Conservation (phyloP, 164 flowering plant species). For the Vitis labrusca region DNA sequence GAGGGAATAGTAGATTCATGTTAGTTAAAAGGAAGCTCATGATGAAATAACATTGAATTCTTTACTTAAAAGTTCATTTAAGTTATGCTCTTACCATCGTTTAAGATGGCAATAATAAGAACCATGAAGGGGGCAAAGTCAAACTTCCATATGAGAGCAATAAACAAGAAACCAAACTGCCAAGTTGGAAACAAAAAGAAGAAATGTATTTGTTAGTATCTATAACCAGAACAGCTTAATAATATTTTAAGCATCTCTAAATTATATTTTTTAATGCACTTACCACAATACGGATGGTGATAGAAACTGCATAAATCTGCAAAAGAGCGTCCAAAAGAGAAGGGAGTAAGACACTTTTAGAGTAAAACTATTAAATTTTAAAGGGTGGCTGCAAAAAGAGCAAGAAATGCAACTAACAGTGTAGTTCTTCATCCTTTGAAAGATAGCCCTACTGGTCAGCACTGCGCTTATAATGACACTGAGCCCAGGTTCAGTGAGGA, state of each 20-base stretch:
- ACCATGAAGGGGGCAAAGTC: conserved; percentile 62
- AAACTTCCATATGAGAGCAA: conserved; percentile 54
- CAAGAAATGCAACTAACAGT: conserved; percentile 30
- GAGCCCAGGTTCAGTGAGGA: conserved; percentile 51
- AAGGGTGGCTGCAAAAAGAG: not conserved
- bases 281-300: conserved; percentile 58
- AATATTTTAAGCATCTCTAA: too few relatives aligned
- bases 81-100: conserved; percentile 38
- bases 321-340: conserved; percentile 1
- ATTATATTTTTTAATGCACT: conserved; percentile 6
- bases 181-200: not conserved
- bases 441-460: conserved; percentile 57
- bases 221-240: not conserved
- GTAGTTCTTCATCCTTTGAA: conserved; percentile 59
- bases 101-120: conserved; percentile 49
- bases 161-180: conserved; percentile 54
- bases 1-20: conserved; percentile 1
- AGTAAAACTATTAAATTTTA: not conserved
- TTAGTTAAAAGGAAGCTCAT: not conserved
- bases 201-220: not conserved
- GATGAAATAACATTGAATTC: not conserved
- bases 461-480: conserved; percentile 60
- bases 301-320: conserved; percentile 57
- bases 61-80: not conserved
- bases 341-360: not conserved